Base-by-base conservation (phyloP, 1,284 basidiomycete species). In the Malassezia nana region DNA sequence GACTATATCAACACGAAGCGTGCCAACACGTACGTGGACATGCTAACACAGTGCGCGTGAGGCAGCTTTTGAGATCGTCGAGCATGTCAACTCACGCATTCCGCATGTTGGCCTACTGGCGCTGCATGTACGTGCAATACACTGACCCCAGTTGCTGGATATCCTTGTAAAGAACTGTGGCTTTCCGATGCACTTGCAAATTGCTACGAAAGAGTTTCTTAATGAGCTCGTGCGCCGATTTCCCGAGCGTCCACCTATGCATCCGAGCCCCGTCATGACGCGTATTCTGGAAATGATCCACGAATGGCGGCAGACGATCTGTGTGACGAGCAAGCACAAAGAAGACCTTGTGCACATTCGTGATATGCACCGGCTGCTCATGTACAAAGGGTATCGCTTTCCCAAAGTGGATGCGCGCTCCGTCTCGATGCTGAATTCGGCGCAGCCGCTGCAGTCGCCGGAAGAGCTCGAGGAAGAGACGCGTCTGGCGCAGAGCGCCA, bases 211-310 rank as follows among this genome's bases (percentile, higher is more conserved):
- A 74, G 94, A 96, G 74, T 99, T 98, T 71, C 80, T 98, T 18
- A 98, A 99, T 76, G 92, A 96, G 75, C 85, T 99, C 68, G 94
- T 99, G 24, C 84, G 91, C 41, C 82, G 92, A 57, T 98, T 99
- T 75, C 94, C 94, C 8, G 94, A 99, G 76, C 83, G 92, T 38
- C 92, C 92, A 3, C 92, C 94, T 0, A 86, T 89, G 8, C 91
- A 94, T 73, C 88, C 89, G 0, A 87, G 88, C 6, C 85, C 89
- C 13, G 86, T 94, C 61, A 96, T 96, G 90, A 83, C 84, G 9
- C 83, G 87, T 64, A 92, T 96, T 63, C 78, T 99, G 25, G 90
- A 95, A 66, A 81, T 94, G 62, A 90, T 99, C 49, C 83, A 94
- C 70, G 80, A 82, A 55, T 99, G 94, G 94, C 95, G 92, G 77